Evolutionary conservation across 2,329 filamentous ascomycete species (phyloP).

Genomic region (Alternaria sp.): DNA sequence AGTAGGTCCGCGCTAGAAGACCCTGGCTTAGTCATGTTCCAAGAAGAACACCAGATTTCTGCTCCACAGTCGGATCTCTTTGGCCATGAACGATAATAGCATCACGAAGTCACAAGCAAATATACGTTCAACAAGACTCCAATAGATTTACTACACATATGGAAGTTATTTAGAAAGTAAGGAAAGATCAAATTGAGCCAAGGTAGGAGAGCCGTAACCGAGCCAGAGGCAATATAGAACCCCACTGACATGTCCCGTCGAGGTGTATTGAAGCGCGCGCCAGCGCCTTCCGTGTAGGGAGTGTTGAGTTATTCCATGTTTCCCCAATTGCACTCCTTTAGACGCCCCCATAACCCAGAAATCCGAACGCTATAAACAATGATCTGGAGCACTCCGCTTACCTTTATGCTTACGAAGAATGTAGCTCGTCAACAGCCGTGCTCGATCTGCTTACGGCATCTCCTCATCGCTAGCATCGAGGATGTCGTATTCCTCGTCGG

Average conservation of each 20-base stretch:
- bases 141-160: conserved; percentile 14
- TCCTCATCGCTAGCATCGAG: conserved; percentile 95
- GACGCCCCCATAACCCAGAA: conserved; percentile 10
- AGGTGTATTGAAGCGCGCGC: conserved; percentile 13
- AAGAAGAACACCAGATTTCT: neutral
- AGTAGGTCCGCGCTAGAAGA: conserved; percentile 10
- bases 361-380: conserved; percentile 12
- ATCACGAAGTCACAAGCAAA: neutral
- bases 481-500: conserved; percentile 98
- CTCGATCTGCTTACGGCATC: conserved; percentile 22
- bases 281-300: conserved; percentile 14
- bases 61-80: neutral
- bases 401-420: neutral
- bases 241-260: conserved; percentile 4
- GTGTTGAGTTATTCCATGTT: conserved; percentile 7
- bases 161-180: conserved; percentile 5
- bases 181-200: conserved; percentile 16
- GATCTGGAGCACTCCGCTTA: conserved; percentile 7
- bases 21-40: conserved; percentile 25
- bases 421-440: neutral
- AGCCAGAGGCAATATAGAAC: conserved; percentile 1
- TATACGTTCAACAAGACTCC: conserved; percentile 5
- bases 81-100: neutral
- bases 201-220: conserved; percentile 9
- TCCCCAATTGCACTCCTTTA: neutral